A percentile compares a stretch with the other conserved stretches of the same genome.
Evolutionary conservation across 306 rosid species (phyloP).

Genomic region (Notholithocarpus densiflorus): DNA sequence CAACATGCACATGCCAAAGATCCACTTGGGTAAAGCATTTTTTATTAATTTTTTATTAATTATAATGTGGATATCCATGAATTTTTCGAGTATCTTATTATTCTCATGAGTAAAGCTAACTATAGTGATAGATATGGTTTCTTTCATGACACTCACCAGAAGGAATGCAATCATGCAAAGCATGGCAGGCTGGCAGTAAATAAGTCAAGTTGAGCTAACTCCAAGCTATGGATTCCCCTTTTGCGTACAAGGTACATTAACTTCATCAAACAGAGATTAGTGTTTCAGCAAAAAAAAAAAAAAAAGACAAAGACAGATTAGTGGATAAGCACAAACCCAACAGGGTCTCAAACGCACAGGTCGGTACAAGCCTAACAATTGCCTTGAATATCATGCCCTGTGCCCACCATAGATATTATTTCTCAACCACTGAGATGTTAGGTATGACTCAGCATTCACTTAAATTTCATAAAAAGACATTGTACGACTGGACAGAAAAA

Average conservation of each 20-base stretch:
- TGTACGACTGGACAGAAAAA: too few species aligned
- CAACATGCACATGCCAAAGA: not conserved
- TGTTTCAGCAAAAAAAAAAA: fast-evolving
- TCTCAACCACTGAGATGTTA: slow-evolving; percentile 1
- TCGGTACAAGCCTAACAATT: too few species aligned
- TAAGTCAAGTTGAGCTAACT: not conserved
- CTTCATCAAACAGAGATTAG: not conserved
- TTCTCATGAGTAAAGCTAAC: too few species aligned
- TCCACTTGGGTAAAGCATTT: not conserved
- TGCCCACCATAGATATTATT: slow-evolving; percentile 5
- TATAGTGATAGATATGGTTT: not conserved
- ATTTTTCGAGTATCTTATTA: too few species aligned
- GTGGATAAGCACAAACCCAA: not conserved
- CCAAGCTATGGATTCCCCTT: not conserved
- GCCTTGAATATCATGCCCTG: not conserved
- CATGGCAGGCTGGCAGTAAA: not conserved
- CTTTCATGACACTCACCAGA: too few species aligned
- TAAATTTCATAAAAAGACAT: too few species aligned
- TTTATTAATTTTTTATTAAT: too few species aligned
- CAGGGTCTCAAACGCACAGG: not conserved
- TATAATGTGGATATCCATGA: too few species aligned
- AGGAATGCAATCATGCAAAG: not conserved
- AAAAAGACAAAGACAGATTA: too few species aligned
- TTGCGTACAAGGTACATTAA: not conserved
- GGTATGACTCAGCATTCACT: not conserved